Conservation (phyloP, 2,329 filamentous ascomycete genomes). For the Fusarium irregulare region DNA sequence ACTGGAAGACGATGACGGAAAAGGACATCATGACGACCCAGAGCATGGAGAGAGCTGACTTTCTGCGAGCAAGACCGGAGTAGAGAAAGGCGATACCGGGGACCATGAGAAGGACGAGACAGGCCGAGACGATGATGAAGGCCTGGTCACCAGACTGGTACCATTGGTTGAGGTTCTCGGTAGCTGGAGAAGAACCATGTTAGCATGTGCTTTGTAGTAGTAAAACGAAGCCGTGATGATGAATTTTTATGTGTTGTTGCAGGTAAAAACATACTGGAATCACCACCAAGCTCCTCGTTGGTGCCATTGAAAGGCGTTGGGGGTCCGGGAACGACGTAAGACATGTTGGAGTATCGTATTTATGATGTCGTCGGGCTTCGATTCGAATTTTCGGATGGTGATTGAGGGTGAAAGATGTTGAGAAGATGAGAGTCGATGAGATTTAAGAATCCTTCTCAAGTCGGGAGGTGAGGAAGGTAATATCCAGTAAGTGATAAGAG, state of each 20-base stretch:
- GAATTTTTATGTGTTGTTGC: constrained; percentile 1
- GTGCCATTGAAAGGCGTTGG: constrained; percentile 73
- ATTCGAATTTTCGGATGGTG: constrained; percentile 18
- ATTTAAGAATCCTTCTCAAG: constrained; percentile 10
- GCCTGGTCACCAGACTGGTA: constrained; percentile 91
- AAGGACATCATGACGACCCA: constrained; percentile 97
- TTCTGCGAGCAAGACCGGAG: constrained; percentile 95
- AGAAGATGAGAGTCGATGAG: constrained; percentile 3
- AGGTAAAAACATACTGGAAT: constrained; percentile 73
- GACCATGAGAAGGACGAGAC: constrained; percentile 96
- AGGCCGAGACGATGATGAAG: constrained; percentile 89
- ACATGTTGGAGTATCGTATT: constrained; percentile 57
- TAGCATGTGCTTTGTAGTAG: neutral
- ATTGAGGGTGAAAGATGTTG: neutral
- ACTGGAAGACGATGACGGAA: constrained; percentile 94
- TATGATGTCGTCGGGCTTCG: constrained; percentile 7
- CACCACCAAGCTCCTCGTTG: constrained; percentile 73
- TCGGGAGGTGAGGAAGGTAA: constrained; percentile 7
- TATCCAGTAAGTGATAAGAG: constrained; percentile 10
- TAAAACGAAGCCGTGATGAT: neutral
- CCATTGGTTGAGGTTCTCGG: constrained; percentile 95
- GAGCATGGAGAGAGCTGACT: constrained; percentile 96
- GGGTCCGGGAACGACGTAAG: constrained; percentile 69
- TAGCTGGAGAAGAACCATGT: constrained; percentile 61
- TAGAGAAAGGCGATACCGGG: constrained; percentile 98